Evolutionary conservation across 768 basidiomycete genomes (phyloP), one percentile per base, ranked within the genome.

Genomic region (Phanerodontia chrysosporium): DNA sequence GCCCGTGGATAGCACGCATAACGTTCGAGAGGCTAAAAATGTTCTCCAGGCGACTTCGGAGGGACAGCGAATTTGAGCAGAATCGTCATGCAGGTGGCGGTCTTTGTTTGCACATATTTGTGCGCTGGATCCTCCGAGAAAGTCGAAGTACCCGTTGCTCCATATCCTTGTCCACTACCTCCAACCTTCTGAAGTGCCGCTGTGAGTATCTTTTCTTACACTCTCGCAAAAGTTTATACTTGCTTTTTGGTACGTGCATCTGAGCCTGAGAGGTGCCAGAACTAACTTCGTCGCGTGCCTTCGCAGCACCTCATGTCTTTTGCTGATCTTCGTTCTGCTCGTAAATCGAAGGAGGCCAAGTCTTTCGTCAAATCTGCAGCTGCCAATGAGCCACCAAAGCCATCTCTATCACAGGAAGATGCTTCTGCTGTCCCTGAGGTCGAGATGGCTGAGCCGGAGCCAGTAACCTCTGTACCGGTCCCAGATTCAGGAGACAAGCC

Each of bases 281-380:
- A 13, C 32, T 35, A 13, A 35, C 13, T 35, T n/a, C n/a, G n/a
- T n/a, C n/a, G n/a, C n/a, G 32, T 42, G 9, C 18, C 18, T 18
- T 42, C 39, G 18, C 18, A 42, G 39, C 39, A 8, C 18, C 6
- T 18, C 8, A 70, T 70, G 69, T 70, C 69, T 0, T 70, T 70
- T 27, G 51, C 58, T 9, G 62, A 59, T 45, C 60, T 70, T 28
- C 65, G 64, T 27, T 61, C 66, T 25, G 58, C 64, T 4, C 66
- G 69, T 9, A 58, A 65, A 28, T 51, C 62, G 9, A 70, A 65
- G 55, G 64, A 68, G 30, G 18, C 64, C 9, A 62, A 62, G 22
- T 70, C 69, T 18, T 68, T 68, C 42, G 66, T 70, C 3, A 49
- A 55, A 22, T 12, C 44, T 7, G 39, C n/a, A 16, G 12, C 55